Conservation (phyloP, 768 basidiomycete genomes). For the Calocera viscosa region DNA sequence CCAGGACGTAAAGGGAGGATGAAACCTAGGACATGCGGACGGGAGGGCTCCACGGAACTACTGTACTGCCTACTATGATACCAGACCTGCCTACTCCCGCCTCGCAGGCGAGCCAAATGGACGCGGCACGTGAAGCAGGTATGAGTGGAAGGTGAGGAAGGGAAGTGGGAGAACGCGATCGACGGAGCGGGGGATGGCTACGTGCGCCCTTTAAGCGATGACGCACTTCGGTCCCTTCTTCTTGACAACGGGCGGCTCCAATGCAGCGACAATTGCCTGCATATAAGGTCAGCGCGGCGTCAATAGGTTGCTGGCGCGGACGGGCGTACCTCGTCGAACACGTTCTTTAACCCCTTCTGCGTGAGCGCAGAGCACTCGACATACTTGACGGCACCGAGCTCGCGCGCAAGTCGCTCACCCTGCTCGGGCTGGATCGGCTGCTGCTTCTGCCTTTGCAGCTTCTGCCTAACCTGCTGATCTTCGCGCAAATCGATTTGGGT, state of each 20-base stretch:
- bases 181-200: not conserved
- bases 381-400: constrained; percentile 96
- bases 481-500: constrained; percentile 97
- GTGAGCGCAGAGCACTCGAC: constrained; percentile 98
- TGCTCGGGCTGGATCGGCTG: constrained; percentile 75
- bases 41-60: not conserved
- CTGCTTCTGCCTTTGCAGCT: constrained; percentile 93
- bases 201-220: constrained; percentile 48
- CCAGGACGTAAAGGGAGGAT: constrained; percentile 7
- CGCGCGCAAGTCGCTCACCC: constrained; percentile 90
- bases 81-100: not conserved
- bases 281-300: constrained; percentile 1
- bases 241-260: constrained; percentile 91
- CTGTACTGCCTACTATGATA: constrained; percentile 5
- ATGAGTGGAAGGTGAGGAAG: not conserved
- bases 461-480: constrained; percentile 85
- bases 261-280: constrained; percentile 94
- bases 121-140: not conserved
- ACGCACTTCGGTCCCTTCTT: constrained; percentile 66
- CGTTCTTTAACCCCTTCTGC: constrained; percentile 99
- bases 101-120: not conserved
- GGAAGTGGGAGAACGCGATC: not conserved
- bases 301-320: constrained; percentile 5
- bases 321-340: constrained; percentile 88
- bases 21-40: constrained; percentile 8